Conservation (phyloP, 2,329 filamentous ascomycete genomes). For the Phialemoniopsis sp. region DNA sequence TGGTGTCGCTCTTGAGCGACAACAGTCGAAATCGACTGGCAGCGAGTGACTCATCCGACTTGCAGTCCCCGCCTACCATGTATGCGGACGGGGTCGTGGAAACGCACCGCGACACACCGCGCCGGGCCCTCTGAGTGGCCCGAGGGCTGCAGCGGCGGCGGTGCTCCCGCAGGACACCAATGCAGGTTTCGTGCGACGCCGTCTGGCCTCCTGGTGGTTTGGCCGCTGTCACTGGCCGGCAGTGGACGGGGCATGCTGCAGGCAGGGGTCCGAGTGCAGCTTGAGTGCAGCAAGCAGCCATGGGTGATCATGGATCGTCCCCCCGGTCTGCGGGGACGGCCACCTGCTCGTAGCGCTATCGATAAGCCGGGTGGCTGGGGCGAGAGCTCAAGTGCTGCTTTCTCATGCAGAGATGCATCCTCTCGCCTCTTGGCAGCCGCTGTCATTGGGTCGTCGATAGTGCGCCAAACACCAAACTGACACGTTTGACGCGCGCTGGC, state of each 20-base stretch:
- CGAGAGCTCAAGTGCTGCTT: slow-evolving; percentile 2
- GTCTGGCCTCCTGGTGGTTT: slow-evolving; percentile 7
- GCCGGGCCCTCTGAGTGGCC: slow-evolving; percentile 16
- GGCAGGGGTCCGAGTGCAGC: not conserved
- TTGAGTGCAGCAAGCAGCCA: too few species aligned
- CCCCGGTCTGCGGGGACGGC: slow-evolving; percentile 6
- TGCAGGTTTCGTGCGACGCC: slow-evolving; percentile 13
- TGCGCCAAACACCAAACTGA: slow-evolving; percentile 13
- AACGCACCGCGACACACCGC: slow-evolving; percentile 9
- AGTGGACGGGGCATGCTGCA: not conserved
- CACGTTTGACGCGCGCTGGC: slow-evolving; percentile 14
- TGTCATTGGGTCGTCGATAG: too few species aligned
- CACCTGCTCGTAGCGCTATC: slow-evolving; percentile 19
- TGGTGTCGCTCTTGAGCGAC: slow-evolving; percentile 16
- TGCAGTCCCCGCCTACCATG: slow-evolving; percentile 2
- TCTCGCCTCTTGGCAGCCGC: slow-evolving; percentile 4
- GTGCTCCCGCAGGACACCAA: slow-evolving; percentile 13
- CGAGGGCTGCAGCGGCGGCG: slow-evolving; percentile 2
- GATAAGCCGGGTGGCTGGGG: slow-evolving; percentile 11
- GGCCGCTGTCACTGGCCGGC: slow-evolving; percentile 8
- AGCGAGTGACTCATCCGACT: slow-evolving; percentile 20
- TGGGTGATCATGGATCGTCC: not conserved
- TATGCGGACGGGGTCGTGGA: too few species aligned
- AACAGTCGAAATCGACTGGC: slow-evolving; percentile 19
- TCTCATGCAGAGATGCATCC: slow-evolving; percentile 4